These are phyloP conservation scores for Dioscorea alata DNA, from an alignment of 106 monocot species.

Conservation along the genomic window DNA sequence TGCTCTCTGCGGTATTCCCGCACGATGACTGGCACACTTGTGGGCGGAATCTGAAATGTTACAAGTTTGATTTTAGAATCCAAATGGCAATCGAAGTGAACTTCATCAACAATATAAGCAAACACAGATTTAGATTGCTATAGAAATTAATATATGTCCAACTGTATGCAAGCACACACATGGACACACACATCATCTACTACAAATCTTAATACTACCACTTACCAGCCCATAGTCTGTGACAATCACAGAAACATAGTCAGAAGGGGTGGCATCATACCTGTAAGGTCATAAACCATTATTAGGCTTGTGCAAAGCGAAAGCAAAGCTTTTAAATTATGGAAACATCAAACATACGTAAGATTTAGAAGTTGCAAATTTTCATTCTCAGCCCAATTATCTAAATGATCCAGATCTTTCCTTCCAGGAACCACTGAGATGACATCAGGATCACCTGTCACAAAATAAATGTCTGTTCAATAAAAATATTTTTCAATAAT, in stretches of 20 bases:
- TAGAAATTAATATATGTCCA: too few species aligned
- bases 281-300: slow-evolving; percentile 32
- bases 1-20: slow-evolving; percentile 86
- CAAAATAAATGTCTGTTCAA: neutral
- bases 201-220: neutral
- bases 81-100: neutral
- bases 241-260: slow-evolving; percentile 87
- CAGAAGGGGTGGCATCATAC: slow-evolving; percentile 92
- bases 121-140: too few species aligned
- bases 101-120: too few species aligned
- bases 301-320: neutral
- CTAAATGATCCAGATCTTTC: slow-evolving; percentile 53
- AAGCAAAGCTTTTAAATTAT: neutral
- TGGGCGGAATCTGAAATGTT: slow-evolving; percentile 70
- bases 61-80: neutral
- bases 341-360: slow-evolving; percentile 34
- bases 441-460: slow-evolving; percentile 79
- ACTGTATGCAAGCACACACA: too few species aligned
- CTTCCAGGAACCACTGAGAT: slow-evolving; percentile 70
- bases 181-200: too few species aligned
- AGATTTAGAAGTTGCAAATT: slow-evolving; percentile 98
- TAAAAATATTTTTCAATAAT: neutral
- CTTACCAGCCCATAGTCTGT: slow-evolving; percentile 99
- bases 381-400: slow-evolving; percentile 59
- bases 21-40: slow-evolving; percentile 91